Percentiles rank a stretch among this genome's conserved stretches.
Evolutionary conservation across 805 yeast species (phyloP).

Genomic region (Hanseniaspora mollemarum): DNA sequence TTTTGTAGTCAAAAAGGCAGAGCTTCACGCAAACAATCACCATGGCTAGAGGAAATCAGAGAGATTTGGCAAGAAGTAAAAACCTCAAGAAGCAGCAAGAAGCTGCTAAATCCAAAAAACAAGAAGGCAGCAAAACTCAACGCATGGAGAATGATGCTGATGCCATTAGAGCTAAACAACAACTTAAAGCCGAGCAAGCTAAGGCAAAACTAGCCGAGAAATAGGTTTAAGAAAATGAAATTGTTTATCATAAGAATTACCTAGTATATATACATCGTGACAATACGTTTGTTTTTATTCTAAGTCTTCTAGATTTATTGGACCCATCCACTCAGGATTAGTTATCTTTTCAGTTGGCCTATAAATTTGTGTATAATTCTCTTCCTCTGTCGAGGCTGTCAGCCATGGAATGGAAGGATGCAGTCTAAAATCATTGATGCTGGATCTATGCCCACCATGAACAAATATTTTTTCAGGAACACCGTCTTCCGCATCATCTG

Average conservation of each 20-base stretch:
- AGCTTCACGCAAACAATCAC: no score
- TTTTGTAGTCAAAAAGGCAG: no score
- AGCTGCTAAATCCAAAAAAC: constrained; percentile 46
- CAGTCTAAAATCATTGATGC: constrained; percentile 62
- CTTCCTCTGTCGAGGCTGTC: constrained; percentile 45
- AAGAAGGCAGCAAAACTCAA: constrained; percentile 73
- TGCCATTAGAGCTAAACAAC: constrained; percentile 75
- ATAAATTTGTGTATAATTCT: constrained; percentile 39
- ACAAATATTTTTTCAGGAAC: constrained; percentile 80
- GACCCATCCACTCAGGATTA: constrained; percentile 14
- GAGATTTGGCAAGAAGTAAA: constrained; percentile 86
- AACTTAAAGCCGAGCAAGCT: constrained; percentile 27
- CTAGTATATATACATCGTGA: background rate
- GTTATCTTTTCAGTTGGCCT: constrained; percentile 32
- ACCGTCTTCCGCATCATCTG: constrained; percentile 85
- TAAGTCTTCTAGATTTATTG: constrained; percentile 17
- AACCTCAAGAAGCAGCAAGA: constrained; percentile 70
- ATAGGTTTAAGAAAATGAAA: constrained; percentile 5
- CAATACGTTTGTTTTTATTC: constrained; percentile 16
- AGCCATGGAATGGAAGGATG: constrained; percentile 65
- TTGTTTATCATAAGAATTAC: background rate
- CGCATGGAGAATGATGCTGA: constrained; percentile 86
- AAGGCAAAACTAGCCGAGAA: constrained; percentile 33
- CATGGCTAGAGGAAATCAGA: constrained; percentile 95
- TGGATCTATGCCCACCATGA: constrained; percentile 84